Evolutionary conservation across 129 eudicot species (phyloP), one percentile per base, ranked within the genome.

Genomic region (Apium graveolens): DNA sequence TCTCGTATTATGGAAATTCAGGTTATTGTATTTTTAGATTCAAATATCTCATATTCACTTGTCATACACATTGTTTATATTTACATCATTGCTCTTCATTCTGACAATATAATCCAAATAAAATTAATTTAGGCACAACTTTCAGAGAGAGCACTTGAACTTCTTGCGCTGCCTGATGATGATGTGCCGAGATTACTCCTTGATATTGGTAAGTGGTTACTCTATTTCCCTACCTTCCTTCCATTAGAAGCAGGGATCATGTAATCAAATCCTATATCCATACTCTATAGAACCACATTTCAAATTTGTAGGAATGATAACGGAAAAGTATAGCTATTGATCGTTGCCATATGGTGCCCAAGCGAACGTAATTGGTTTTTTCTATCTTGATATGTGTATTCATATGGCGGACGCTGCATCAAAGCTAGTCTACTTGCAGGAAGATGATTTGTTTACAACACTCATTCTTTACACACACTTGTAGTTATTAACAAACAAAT

Each of bases 1-100:
- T 96, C 99, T 77, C 97, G 97, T 82, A 92, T 96, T 79, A 92
- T 96, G 63, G 97, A 86, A 80, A 96, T 96, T 85, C 99, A 95
- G 99, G 98, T 95, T 72, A 41, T 8, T 75, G 8, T 35, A 37
- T 5, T 35, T 35, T 12, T 70, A 17, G 1, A 70, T 37, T 29
- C 16, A 16, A 35, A 10, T 0, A 35, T 21, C 13, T 34, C 44
- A 8, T 6, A 35, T 37, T 4, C 3, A 31, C 11, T 34, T 35
- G 21, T 6, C 74, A 69, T 9, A 18, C 43, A 70, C 26, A 6
- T 35, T 18, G 13, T 70, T 70, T 34, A 20, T 37, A 13, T 65
- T 29, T 65, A 13, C 39, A 31, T 65, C 31, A 31, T 69, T 70
- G 12, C 9, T 37, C 42, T 14, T 4, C 43, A 7, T 70, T 37